phyloP scores from a whole-genome alignment of 345 rosid species.

The Salix viminalis region DNA sequence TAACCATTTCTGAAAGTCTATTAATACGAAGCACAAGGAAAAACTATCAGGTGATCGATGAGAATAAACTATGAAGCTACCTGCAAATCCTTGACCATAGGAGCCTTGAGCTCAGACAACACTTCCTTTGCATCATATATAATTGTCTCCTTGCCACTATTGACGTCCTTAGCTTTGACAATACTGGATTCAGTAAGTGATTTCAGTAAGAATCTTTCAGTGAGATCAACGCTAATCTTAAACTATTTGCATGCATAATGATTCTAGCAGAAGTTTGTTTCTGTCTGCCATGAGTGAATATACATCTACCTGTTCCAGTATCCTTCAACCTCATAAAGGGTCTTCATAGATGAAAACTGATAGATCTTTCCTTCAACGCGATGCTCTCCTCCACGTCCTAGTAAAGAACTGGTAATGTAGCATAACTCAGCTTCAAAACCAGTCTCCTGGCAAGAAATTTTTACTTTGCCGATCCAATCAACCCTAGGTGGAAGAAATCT shows the following conservation, averaged over 20 bases:
- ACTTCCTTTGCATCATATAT: constrained; percentile 60
- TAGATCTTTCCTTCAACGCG: constrained; percentile 63
- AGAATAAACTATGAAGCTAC: constrained; percentile 23
- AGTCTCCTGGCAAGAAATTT: constrained; percentile 53
- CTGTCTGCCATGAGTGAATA: background rate
- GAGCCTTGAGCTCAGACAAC: constrained; percentile 51
- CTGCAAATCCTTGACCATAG: constrained; percentile 51
- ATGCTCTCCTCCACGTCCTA: constrained; percentile 36
- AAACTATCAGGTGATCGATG: background rate
- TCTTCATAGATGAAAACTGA: constrained; percentile 36
- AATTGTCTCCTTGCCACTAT: constrained; percentile 40
- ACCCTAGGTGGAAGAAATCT: constrained; percentile 57
- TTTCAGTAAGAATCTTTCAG: background rate
- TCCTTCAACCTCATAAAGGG: constrained; percentile 51
- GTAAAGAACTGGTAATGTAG: constrained; percentile 36
- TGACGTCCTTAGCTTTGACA: constrained; percentile 51
- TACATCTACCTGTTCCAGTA: constrained; percentile 72
- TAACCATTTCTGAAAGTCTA: background rate
- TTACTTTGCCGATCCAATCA: constrained; percentile 65
- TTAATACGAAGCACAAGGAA: background rate
- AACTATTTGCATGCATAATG: background rate
- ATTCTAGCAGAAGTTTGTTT: too few species aligned
- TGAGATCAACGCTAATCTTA: background rate
- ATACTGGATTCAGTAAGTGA: constrained; percentile 32
- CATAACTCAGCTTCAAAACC: constrained; percentile 59